Base-by-base conservation (phyloP, 2,329 filamentous ascomycete genomes). In the Fusarium robinianum region DNA sequence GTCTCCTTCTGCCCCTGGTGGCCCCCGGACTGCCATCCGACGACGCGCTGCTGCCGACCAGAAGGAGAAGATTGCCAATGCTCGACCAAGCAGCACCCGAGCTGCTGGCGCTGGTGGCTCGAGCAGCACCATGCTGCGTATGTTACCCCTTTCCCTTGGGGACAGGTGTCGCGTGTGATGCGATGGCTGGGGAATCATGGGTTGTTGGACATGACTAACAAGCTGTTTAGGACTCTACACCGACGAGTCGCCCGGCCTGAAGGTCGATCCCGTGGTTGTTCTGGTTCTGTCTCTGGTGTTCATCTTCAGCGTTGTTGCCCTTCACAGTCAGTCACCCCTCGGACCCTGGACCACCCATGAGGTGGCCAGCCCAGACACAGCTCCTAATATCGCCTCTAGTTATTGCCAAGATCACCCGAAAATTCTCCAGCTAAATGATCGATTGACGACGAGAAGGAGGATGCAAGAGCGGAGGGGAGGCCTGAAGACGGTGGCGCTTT, bases 121-220 rank as follows among this genome's bases (percentile, higher is more conserved):
- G 69, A 95, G 87, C 72, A 95, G 90, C 76, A 99, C 94, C 39
- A 99, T 99, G 94, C 79, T 99, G 77, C 92, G 91, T 90, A 86
- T 59, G 87, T 82, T 32, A 0, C 30, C 40, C 39, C 29, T 15
- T 27, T 29, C 16, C 14, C 22, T 16, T 12, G 10, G 11, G 17
- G 15, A 25, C 16, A 30, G 7, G 17, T 10, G 36, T 46, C 46
- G 44, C 30, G 39, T 42, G 37, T 31, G 33, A 26, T 18, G 21
- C 15, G 16, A 27, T 8, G 25, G 14, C 16, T 35, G 24, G 19
- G 14, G 16, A 11, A 8, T 14, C 12, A 37, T 24, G 21, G 14
- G n/a, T 15, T n/a, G 18, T 34, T 19, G 37, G 27, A 43, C 16
- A 36, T 35, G 48, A 17, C 62, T 73, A 46, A 72, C 52, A n/a